Percentiles rank a stretch among this genome's conserved stretches.
phyloP scores from a whole-genome alignment of 2,329 filamentous ascomycete genomes.

The Graphilbum ipis-grandicollis region DNA sequence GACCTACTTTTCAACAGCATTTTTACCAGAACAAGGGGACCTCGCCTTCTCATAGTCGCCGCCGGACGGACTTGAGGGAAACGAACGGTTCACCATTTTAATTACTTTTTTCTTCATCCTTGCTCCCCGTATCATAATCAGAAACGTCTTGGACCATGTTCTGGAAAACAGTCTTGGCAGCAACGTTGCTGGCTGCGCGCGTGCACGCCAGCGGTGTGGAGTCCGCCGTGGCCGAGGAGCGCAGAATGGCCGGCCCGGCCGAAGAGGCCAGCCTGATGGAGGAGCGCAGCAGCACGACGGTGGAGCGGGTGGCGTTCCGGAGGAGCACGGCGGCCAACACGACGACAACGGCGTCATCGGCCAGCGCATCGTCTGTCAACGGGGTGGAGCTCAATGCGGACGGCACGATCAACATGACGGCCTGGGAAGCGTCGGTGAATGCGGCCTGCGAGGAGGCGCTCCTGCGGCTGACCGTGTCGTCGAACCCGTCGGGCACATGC shows the following conservation, averaged over 20 bases:
- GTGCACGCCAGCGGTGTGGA: conserved; percentile 17
- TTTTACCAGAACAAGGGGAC: too few species aligned
- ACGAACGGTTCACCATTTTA: too few species aligned
- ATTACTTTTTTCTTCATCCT: too few species aligned
- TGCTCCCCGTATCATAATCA: background rate
- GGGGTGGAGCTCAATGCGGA: conserved; percentile 21
- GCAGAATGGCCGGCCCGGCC: conserved; percentile 10
- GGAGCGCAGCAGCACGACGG: conserved; percentile 2
- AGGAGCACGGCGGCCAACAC: background rate
- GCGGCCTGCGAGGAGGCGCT: conserved; percentile 43
- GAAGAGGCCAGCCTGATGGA: conserved; percentile 5
- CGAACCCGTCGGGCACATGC: conserved; percentile 60
- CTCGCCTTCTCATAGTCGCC: background rate
- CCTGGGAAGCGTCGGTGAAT: conserved; percentile 38
- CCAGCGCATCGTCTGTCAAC: too few species aligned
- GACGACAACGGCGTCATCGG: too few species aligned
- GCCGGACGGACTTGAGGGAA: conserved; percentile 8
- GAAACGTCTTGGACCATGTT: conserved; percentile 16
- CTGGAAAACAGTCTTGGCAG: conserved; percentile 17
- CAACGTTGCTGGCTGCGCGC: conserved; percentile 18
- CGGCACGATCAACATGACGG: conserved; percentile 31
- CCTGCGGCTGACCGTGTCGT: conserved; percentile 33
- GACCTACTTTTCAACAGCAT: too few species aligned
- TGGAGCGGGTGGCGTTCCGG: conserved; percentile 2
- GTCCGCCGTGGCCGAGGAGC: conserved; percentile 11